Evolutionary conservation across 306 rosid genomes (phyloP), one percentile per base, ranked within the genome.

Genomic region (Ormosia emarginata): DNA sequence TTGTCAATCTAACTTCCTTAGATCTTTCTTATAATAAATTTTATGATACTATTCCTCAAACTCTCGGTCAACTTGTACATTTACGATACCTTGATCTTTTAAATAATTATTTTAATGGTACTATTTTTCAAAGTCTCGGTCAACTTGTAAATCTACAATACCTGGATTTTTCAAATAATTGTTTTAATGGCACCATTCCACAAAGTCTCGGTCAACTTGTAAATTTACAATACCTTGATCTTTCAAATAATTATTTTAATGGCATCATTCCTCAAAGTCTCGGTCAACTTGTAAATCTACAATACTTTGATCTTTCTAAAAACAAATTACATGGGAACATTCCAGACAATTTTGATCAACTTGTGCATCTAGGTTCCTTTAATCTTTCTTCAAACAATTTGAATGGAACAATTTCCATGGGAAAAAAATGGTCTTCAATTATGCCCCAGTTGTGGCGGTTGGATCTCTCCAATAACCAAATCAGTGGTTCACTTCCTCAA

Each of bases 401-500:
- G 67, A 29, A 74, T 4, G 67, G 67, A 15, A 11, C 0, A 63
- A 71, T 71, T 64, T 66, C 8, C 1, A 0, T 8, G n/a, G 39
- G 49, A 37, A 9, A n/a, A 15, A 4, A 15, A 2, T n/a, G n/a
- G 18, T 46, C 37, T 68, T 41, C 37, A 24, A 0, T 43, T 4
- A 3, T 67, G 37, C 5, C 17, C 7, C 1, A 5, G 2, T 14
- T 53, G 8, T 44, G 50, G 0, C 2, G 8, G 1, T 59, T 66
- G n/a, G 12, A 44, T 49, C 61, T 76, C 13, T 67, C 88, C 24
- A 57, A 40, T 14, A 74, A 74, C 29, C n/a, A 32, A n/a, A 41
- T 84, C 15, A 64, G 67, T 13, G 84, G 84, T 2, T 15, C 67
- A 18, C 53, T 84, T 43, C 84, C 87, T 8, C 2, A 46, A 33